A percentile compares a stretch with the other conserved stretches of the same genome.
These are phyloP conservation scores for Friedmanniomyces endolithicus DNA, from an alignment of 495 filamentous ascomycete species.

Conservation along the genomic window DNA sequence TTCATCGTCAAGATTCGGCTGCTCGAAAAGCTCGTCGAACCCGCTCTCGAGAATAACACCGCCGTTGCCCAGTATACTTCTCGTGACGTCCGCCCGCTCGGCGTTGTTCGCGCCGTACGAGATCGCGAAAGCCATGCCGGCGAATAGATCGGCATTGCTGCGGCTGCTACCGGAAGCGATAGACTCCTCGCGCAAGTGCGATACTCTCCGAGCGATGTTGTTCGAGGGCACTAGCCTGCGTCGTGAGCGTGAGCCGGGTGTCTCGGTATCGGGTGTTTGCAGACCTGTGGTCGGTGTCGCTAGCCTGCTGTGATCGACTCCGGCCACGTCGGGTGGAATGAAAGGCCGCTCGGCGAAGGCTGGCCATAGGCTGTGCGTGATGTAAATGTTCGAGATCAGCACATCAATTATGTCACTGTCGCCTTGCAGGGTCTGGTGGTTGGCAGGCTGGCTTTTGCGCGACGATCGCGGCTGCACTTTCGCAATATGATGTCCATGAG, in stretches of 20 bases:
- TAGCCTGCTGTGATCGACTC: background rate
- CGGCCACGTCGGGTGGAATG: background rate
- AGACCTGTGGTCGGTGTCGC: constrained; percentile 20
- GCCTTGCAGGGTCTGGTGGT: background rate
- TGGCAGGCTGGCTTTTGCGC: constrained; percentile 23
- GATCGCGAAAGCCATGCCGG: constrained; percentile 69
- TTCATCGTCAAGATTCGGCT: constrained; percentile 25
- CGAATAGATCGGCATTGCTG: constrained; percentile 38
- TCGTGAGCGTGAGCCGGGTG: constrained; percentile 22
- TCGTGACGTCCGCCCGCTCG: constrained; percentile 38
- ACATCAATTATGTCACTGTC: constrained; percentile 19
- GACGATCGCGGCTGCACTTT: constrained; percentile 21
- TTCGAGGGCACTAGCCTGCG: constrained; percentile 8
- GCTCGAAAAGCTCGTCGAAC: constrained; percentile 73
- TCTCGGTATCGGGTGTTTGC: constrained; percentile 12
- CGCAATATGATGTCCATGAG: constrained; percentile 24
- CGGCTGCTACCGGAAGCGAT: constrained; percentile 1
- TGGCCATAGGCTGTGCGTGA: constrained; percentile 27
- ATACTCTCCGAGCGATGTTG: background rate
- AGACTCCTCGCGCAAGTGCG: constrained; percentile 12
- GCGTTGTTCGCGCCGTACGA: constrained; percentile 50
- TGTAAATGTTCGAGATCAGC: constrained; percentile 27
- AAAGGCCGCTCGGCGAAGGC: constrained; percentile 26
- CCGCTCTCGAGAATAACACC: constrained; percentile 60
- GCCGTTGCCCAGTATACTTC: constrained; percentile 48